phyloP scores from a whole-genome alignment of 2,329 filamentous ascomycete species.

The Xylaria digitata region DNA sequence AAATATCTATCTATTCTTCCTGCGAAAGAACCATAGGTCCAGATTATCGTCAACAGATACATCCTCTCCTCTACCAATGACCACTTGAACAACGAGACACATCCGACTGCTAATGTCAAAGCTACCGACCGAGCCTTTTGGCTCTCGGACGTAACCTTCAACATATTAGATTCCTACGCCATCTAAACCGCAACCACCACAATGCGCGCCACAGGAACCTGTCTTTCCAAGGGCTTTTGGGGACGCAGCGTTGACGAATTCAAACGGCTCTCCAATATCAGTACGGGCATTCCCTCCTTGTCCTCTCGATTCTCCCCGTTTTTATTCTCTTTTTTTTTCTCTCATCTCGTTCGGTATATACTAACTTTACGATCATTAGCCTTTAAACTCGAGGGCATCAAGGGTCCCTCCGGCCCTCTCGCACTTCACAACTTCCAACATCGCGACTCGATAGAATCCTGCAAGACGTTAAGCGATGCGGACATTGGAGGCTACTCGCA shows the following conservation, averaged over 20 bases:
- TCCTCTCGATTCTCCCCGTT: neutral
- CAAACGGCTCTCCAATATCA: slow-evolving; percentile 65
- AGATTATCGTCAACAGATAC: neutral
- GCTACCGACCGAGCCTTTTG: slow-evolving; percentile 49
- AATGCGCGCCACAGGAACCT: slow-evolving; percentile 62
- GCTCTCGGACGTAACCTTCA: slow-evolving; percentile 43
- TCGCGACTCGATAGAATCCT: slow-evolving; percentile 59
- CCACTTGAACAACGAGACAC: slow-evolving; percentile 17
- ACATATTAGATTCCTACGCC: slow-evolving; percentile 1
- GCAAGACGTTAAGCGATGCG: slow-evolving; percentile 86
- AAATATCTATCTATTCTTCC: neutral
- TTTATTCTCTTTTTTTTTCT: slow-evolving; percentile 15
- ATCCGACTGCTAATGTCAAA: slow-evolving; percentile 45
- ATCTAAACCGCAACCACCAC: slow-evolving; percentile 34
- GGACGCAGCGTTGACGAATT: slow-evolving; percentile 70
- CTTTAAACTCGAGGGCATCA: slow-evolving; percentile 75
- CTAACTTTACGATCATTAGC: slow-evolving; percentile 57
- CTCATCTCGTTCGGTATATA: neutral
- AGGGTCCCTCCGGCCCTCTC: slow-evolving; percentile 71
- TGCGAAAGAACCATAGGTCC: neutral
- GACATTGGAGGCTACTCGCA: slow-evolving; percentile 89
- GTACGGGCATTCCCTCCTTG: slow-evolving; percentile 51
- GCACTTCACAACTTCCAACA: slow-evolving; percentile 72
- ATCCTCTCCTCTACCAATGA: slow-evolving; percentile 20
- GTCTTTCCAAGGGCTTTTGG: slow-evolving; percentile 65